Evolutionary conservation across 2,329 filamentous ascomycete genomes (phyloP).

Genomic region (Teratosphaeria pseudoeucalypti): DNA sequence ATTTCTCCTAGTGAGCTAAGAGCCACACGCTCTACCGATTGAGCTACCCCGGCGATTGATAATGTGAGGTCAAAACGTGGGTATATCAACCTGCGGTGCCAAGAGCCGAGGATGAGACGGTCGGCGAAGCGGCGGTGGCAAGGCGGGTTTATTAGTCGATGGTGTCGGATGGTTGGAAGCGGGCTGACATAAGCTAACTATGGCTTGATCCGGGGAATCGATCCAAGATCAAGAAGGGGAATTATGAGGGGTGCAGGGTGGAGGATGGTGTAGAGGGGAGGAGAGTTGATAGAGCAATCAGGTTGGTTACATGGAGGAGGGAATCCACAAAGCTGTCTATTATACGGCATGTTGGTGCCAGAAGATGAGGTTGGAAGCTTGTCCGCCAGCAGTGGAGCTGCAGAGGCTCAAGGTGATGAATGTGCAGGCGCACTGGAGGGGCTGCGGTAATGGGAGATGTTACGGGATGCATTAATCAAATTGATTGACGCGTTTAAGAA

Average conservation of each 20-base stretch:
- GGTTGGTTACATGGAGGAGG: too few species aligned
- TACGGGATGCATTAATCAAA: background rate
- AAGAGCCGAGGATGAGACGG: background rate
- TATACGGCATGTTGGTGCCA: too few species aligned
- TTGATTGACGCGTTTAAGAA: background rate
- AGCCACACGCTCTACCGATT: slow-evolving; percentile 30
- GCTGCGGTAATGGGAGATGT: background rate
- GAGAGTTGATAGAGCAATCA: background rate
- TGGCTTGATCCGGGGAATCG: background rate
- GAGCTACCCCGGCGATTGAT: slow-evolving; percentile 36
- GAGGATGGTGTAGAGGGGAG: background rate
- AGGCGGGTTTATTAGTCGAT: background rate
- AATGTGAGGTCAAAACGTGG: background rate
- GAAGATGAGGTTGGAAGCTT: background rate
- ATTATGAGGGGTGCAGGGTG: background rate
- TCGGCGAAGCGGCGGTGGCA: background rate
- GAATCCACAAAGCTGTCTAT: too few species aligned
- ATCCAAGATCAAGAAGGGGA: background rate
- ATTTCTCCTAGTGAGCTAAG: slow-evolving; percentile 7
- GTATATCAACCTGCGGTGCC: background rate
- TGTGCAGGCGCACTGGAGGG: too few species aligned
- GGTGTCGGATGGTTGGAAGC: background rate
- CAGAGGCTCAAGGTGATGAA: background rate
- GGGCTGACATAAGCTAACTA: background rate
- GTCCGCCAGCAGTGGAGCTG: background rate